Conservation (phyloP, 306 rosid species). For the Quercus gilva region DNA sequence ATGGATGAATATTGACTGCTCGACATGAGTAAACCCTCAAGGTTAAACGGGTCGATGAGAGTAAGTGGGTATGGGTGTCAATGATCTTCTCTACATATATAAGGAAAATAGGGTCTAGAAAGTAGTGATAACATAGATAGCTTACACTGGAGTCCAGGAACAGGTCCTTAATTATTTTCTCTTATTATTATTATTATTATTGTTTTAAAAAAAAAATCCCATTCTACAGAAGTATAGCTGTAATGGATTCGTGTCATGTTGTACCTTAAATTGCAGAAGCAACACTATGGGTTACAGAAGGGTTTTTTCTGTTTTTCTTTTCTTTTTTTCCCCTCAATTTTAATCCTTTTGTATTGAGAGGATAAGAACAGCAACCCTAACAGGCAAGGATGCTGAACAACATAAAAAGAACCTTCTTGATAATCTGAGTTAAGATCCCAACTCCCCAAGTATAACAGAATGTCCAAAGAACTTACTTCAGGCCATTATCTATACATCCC, state of each 20-base stretch:
- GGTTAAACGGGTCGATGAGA: conserved; percentile 60
- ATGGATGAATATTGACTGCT: conserved; percentile 66
- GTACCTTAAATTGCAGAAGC: too few relatives aligned
- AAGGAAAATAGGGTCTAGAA: neutral
- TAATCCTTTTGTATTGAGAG: neutral
- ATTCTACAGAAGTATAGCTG: too few relatives aligned
- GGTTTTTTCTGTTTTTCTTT: too few relatives aligned
- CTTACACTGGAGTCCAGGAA: too few relatives aligned
- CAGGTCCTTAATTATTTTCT: too few relatives aligned
- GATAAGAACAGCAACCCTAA: neutral
- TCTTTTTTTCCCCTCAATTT: neutral
- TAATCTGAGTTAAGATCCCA: too few relatives aligned
- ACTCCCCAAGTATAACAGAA: neutral
- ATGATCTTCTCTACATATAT: neutral
- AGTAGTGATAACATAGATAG: neutral
- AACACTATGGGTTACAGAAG: too few relatives aligned
- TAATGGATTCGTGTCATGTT: too few relatives aligned
- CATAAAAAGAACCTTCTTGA: too few relatives aligned
- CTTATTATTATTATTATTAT: too few relatives aligned
- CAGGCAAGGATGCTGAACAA: too few relatives aligned
- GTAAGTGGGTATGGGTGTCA: conserved; percentile 30
- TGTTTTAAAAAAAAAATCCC: too few relatives aligned
- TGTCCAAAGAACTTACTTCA: neutral
- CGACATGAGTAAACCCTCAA: conserved; percentile 33
- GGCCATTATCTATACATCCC: neutral